Evolutionary conservation across 306 rosid genomes (phyloP), one percentile per base, ranked within the genome.

Genomic region (Vicia sativa): DNA sequence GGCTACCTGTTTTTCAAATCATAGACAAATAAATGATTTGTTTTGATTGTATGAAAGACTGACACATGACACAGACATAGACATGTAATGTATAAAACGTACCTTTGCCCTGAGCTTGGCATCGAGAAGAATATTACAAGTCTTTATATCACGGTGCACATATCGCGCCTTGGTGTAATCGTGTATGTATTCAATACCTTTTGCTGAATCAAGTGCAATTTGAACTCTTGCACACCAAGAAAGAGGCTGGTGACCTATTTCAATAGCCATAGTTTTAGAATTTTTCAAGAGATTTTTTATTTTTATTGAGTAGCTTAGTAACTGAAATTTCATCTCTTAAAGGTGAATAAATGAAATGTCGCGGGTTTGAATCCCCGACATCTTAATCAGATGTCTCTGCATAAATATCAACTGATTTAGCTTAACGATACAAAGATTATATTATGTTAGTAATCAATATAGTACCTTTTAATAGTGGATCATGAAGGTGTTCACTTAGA

Each of bases 101-200:
- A 89, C 98, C 96, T 89, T 92, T 37, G 95, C 98, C 78, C 86
- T 80, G 4, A 82, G 81, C 41, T 81, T 84, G 26, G 80, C 81
- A 42, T 89, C 96, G 37, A 92, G 96, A 35, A 92, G 96, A 44
- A 92, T 84, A 71, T 89, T 89, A 46, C 85, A 79, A 6, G 95
- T 89, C 83, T 89, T 92, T 66, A 92, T 80, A 35, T 89, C 96
- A 9, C 95, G 91, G 56, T 89, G 98, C 35, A 92, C 97, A 62
- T 87, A 92, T 58, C 83, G 78, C 1, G 77, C 74, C 83, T 86
- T 89, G 2, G 95, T 92, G 75, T 89, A 89, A 75, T 92, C 95
- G 39, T 87, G 95, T 70, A 92, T 89, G 72, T 92, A 92, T 62
- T 89, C 98, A 11, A 92, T 74, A 16, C 98, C 98, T 77, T 89